Conservation (phyloP, 2,329 filamentous ascomycete species). For the Scedosporium boydii region DNA sequence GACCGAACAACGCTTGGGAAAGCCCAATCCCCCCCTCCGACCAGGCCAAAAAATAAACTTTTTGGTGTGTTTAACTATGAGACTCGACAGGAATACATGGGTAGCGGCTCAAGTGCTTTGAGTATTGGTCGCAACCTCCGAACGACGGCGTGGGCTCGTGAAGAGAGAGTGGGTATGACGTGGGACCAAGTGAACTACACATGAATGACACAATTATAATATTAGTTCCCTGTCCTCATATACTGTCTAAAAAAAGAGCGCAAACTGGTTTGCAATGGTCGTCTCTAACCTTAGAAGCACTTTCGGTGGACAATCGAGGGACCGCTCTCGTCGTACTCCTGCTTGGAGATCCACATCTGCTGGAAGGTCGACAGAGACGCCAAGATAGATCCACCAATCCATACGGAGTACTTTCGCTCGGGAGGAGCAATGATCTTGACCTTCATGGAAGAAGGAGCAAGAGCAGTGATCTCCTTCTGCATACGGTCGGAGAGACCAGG, state of each 20-base stretch:
- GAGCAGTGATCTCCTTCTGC: constrained; percentile 99
- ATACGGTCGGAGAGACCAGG: constrained; percentile 99
- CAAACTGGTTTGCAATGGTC: background rate
- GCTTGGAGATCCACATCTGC: constrained; percentile 99
- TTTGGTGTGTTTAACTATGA: constrained; percentile 44
- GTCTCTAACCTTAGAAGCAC: constrained; percentile 86
- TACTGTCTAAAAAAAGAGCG: constrained; percentile 1
- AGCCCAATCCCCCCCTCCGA: constrained; percentile 41
- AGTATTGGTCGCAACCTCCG: constrained; percentile 34
- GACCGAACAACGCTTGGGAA: constrained; percentile 5
- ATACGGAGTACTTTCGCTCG: constrained; percentile 99
- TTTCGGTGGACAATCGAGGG: constrained; percentile 99
- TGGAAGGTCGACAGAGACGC: constrained; percentile 99
- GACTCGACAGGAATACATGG: constrained; percentile 40
- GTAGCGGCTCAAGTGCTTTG: constrained; percentile 27
- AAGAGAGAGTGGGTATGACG: constrained; percentile 4
- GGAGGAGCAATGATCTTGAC: constrained; percentile 99
- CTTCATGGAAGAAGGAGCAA: constrained; percentile 99
- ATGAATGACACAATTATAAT: background rate
- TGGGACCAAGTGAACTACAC: constrained; percentile 1
- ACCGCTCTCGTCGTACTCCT: constrained; percentile 99
- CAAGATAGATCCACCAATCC: constrained; percentile 99
- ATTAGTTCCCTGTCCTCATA: background rate
- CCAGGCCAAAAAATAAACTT: constrained; percentile 35
- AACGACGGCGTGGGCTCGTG: constrained; percentile 22